Evolutionary conservation across 2,329 filamentous ascomycete genomes (phyloP).

Genomic region (Ophiostoma sp.): DNA sequence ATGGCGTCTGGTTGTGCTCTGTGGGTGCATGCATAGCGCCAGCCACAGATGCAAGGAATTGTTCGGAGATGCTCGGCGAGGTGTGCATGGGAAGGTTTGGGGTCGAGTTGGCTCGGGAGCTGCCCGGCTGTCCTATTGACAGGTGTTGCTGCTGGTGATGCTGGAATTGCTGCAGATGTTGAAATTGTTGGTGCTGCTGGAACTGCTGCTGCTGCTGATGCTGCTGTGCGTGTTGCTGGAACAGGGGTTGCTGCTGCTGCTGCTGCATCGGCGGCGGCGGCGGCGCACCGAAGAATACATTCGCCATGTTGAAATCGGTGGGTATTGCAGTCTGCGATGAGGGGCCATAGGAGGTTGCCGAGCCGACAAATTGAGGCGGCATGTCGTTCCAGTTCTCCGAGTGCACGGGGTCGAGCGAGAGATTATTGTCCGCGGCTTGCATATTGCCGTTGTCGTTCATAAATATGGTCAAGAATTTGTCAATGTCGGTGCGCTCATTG

Average conservation of each 20-base stretch:
- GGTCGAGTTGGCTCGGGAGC: constrained; percentile 16
- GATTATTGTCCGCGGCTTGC: neutral
- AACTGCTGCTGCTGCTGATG: neutral
- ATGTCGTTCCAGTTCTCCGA: constrained; percentile 53
- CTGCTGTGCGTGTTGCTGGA: constrained; percentile 22
- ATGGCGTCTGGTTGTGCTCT: constrained; percentile 31
- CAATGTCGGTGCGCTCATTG: constrained; percentile 54
- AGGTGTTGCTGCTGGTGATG: neutral
- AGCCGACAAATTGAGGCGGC: constrained; percentile 61
- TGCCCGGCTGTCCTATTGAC: neutral
- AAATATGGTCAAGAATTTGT: constrained; percentile 53
- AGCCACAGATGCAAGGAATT: neutral
- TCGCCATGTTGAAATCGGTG: constrained; percentile 26
- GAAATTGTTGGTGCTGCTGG: neutral
- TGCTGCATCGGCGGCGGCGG: neutral
- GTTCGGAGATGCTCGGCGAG: neutral
- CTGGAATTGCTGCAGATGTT: neutral
- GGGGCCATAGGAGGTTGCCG: constrained; percentile 56
- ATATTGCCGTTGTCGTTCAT: constrained; percentile 40
- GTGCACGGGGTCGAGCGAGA: constrained; percentile 46
- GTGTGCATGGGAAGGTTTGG: constrained; percentile 15
- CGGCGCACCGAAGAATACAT: neutral
- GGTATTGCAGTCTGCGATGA: constrained; percentile 24
- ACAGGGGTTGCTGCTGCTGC: neutral
- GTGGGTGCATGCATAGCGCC: neutral